Percentiles rank a stretch among this genome's conserved stretches.
Conservation (phyloP, 345 rosid genomes). For the Nephelium lappaceum region DNA sequence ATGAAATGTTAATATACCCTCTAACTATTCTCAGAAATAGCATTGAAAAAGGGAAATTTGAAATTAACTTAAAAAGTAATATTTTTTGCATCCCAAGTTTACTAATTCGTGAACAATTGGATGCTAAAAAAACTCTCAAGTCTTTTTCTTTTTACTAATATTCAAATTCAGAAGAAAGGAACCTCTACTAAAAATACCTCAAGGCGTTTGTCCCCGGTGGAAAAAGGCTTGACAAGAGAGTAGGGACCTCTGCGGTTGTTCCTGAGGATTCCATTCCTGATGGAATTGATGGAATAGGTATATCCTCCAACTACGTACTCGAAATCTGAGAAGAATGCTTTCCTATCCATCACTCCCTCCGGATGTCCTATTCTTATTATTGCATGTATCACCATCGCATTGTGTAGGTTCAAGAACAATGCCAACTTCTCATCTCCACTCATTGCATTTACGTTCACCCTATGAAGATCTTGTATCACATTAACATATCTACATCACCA, state of each 20-base stretch:
- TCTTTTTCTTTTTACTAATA: too few relatives aligned
- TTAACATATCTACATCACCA: constrained; percentile 58
- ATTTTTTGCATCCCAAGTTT: too few relatives aligned
- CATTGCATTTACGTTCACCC: constrained; percentile 59
- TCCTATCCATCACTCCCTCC: constrained; percentile 68
- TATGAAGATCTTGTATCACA: constrained; percentile 69
- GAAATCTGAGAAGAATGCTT: constrained; percentile 65
- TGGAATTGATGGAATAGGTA: constrained; percentile 60
- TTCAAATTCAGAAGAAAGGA: too few relatives aligned
- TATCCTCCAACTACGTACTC: constrained; percentile 79
- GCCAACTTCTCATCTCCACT: constrained; percentile 63
- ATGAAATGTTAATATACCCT: constrained; percentile 9
- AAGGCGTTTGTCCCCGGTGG: constrained; percentile 49
- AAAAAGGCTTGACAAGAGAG: constrained; percentile 65
- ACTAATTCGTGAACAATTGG: too few relatives aligned
- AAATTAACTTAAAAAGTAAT: constrained; percentile 3
- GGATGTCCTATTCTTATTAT: constrained; percentile 66
- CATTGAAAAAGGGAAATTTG: too few relatives aligned
- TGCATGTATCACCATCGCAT: constrained; percentile 95
- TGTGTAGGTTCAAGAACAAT: constrained; percentile 83
- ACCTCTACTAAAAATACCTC: constrained; percentile 36
- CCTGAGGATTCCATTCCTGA: constrained; percentile 77
- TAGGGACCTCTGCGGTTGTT: constrained; percentile 53
- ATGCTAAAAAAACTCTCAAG: too few relatives aligned
- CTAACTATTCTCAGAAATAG: too few relatives aligned